Percentiles rank a stretch among this genome's conserved stretches.
phyloP scores from a whole-genome alignment of 2,329 filamentous ascomycete genomes.

The Diaporthe citri region DNA sequence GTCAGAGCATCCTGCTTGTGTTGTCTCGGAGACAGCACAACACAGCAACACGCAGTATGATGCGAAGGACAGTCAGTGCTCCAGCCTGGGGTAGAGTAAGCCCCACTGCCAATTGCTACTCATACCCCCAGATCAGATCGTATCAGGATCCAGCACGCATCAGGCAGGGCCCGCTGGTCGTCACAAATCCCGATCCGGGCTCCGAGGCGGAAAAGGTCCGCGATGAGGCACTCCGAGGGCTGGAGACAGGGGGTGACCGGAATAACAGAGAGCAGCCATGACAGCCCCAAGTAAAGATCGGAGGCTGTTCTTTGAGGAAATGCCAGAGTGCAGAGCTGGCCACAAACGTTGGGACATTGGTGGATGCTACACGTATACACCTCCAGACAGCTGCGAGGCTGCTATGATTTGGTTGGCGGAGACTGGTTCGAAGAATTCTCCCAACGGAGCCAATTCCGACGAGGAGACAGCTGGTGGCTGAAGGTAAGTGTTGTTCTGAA shows the following conservation, averaged over 20 bases:
- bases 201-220: conserved; percentile 6
- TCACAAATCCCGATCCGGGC: conserved; percentile 19
- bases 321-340: background rate
- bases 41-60: background rate
- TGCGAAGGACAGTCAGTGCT: conserved; percentile 19
- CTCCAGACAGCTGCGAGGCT: background rate
- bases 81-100: conserved; percentile 1
- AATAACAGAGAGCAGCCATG: background rate
- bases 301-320: background rate
- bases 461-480: background rate
- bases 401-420: background rate
- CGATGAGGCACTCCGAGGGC: background rate
- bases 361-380: background rate
- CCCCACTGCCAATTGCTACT: background rate
- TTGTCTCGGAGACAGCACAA: background rate
- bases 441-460: background rate
- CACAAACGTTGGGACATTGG: background rate
- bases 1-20: background rate
- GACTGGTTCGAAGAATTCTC: background rate
- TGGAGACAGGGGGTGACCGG: background rate
- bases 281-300: background rate
- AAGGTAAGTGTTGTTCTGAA: background rate
- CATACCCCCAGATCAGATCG: background rate
- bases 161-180: background rate
- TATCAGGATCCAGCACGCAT: conserved; percentile 14